Evolutionary conservation across 495 filamentous ascomycete genomes (phyloP), one percentile per base, ranked within the genome.

Genomic region (Aspergillus cristatus): DNA sequence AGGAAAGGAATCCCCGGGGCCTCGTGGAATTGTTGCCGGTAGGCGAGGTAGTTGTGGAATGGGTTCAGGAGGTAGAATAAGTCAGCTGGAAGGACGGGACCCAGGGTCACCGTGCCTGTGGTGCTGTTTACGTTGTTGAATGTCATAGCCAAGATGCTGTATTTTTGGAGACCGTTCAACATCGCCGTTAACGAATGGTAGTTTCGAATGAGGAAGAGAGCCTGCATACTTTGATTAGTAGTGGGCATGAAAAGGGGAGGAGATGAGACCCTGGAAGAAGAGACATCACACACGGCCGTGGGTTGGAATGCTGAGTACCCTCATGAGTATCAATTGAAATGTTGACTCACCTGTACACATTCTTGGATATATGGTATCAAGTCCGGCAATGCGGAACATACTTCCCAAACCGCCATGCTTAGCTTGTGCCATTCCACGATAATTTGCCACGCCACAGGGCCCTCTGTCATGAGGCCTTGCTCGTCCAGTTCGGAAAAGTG

Each of bases 1-100:
- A 68, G 50, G 34, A 65, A 67, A 0, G 65, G 65, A n/a, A 64
- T 53, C 5, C 65, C 65, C 0, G 61, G 59, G 10, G 51, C 30
- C 11, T 37, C 32, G 20, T 41, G 24, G 44, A 56, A 65, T 12
- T 54, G 51, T 7, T 63, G 51, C 17, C 61, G 62, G 38, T 68
- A 68, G 25, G 43, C 39, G 8, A 50, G 37, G 20, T 57, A 64
- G 20, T 68, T 68, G 1, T 61, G 38, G 10, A 37, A 42, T 0
- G 65, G 46, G 15, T 53, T 43, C 11, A 51, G 34, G 35, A 67
- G 47, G 34, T 45, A 47, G 10, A 46, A 18, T 3, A 57, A 16
- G 4, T 56, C 48, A 3, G 45, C 41, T 4, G 53, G 53, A n/a
- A 59, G 28, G 10, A 58, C 18, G 6, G 54, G 43, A 17, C 53